Evolutionary conservation across 345 rosid genomes (phyloP), one percentile per base, ranked within the genome.

Genomic region (Dimocarpus longan): DNA sequence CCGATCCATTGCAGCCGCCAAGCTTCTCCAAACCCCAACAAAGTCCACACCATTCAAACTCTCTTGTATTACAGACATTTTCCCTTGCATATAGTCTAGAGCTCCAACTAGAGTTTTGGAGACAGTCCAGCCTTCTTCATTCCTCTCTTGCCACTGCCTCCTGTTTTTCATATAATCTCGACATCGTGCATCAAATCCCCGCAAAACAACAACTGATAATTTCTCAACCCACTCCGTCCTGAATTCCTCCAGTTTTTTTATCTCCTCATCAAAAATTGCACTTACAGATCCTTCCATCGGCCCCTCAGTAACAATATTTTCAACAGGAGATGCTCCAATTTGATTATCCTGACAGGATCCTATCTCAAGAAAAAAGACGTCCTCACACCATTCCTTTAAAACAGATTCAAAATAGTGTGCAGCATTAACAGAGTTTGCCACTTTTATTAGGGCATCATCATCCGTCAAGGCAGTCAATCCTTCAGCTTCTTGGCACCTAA

Each of bases 401-500:
- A 93, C 89, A 66, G 92, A 86, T 78, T 91, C 98, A 70, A 90
- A 68, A 74, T 89, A 88, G 76, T 76, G 89, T 40, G 89, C 85
- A 77, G 97, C 94, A 82, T 94, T 96, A 44, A 93, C 54, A 5
- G 92, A 88, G 84, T 85, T 86, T 37, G 89, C 85, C 66, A 96
- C 99, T 86, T 93, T 96, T 68, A 92, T 71, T 64, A 96, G 84
- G 79, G 91, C 99, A 79, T 86, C 85, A 62, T 93, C 89, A 80
- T 93, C 98, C 3, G 97, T 91, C 79, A 93, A 80, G 32, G 98
- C 94, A 78, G 99, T 96, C 85, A 93, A 76, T 74, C 98, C 98
- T 88, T 94, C 98, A 9, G 98, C 98, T 79, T 93, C 98, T 84
- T 91, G 99, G 84, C 99, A 93, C 83, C 94, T 89, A 79, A 83